A percentile compares a stretch with the other conserved stretches of the same genome.
These are phyloP conservation scores for Pyrenochaeta sp. DNA, from an alignment of 2,329 filamentous ascomycete species.

Conservation along the genomic window DNA sequence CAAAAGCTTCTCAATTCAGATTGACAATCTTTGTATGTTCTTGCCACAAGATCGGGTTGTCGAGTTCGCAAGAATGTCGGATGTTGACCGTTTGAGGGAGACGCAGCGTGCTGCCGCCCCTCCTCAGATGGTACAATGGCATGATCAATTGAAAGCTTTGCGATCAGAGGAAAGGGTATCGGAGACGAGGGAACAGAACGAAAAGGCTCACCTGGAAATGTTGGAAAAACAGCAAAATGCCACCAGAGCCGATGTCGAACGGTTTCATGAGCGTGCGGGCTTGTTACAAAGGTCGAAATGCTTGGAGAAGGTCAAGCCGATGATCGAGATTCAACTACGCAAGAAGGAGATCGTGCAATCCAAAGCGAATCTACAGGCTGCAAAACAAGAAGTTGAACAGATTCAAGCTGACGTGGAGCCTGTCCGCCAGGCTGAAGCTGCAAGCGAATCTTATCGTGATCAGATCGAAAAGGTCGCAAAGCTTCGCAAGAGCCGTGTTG, in stretches of 20 bases:
- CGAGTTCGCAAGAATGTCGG: slow-evolving; percentile 85
- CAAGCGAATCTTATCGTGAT: slow-evolving; percentile 72
- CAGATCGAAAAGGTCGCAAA: slow-evolving; percentile 64
- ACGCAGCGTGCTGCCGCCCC: slow-evolving; percentile 90
- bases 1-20: slow-evolving; percentile 81
- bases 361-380: slow-evolving; percentile 63
- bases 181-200: slow-evolving; percentile 64
- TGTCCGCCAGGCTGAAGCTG: slow-evolving; percentile 70
- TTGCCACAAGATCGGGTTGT: slow-evolving; percentile 94
- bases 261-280: slow-evolving; percentile 76
- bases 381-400: slow-evolving; percentile 64
- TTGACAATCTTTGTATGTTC: slow-evolving; percentile 98
- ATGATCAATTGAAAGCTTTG: slow-evolving; percentile 74
- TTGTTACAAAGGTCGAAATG: slow-evolving; percentile 69
- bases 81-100: slow-evolving; percentile 81
- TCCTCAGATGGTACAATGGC: slow-evolving; percentile 79
- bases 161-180: slow-evolving; percentile 73
- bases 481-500: slow-evolving; percentile 63
- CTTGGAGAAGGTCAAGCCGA: slow-evolving; percentile 70
- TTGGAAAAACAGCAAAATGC: slow-evolving; percentile 76
- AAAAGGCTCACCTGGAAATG: slow-evolving; percentile 69
- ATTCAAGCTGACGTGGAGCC: slow-evolving; percentile 72
- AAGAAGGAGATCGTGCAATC: slow-evolving; percentile 58
- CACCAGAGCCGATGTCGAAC: slow-evolving; percentile 82
- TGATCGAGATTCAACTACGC: slow-evolving; percentile 69